A percentile compares a stretch with the other conserved stretches of the same genome.
Evolutionary conservation across 352 stramenopile genomes (phyloP).

Genomic region (Globisporangium cederbergense): DNA sequence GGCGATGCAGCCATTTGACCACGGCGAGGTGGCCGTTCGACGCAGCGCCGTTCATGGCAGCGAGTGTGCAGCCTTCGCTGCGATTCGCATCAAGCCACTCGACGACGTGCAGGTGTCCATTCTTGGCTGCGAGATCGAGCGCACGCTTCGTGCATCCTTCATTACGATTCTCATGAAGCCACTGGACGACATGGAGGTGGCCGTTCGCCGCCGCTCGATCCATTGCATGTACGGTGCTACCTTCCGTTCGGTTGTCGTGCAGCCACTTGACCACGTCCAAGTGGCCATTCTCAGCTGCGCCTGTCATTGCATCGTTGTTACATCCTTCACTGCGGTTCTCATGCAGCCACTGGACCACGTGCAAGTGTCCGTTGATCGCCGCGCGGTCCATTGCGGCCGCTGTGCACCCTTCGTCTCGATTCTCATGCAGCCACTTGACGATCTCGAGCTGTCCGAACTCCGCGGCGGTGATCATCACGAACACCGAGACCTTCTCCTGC

Average conservation of each 20-base stretch:
- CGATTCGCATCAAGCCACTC: conserved; percentile 45
- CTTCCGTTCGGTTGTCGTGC: conserved; percentile 31
- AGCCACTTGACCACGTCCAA: conserved; percentile 39
- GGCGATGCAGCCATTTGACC: conserved; percentile 46
- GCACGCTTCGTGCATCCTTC: conserved; percentile 38
- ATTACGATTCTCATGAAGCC: conserved; percentile 32
- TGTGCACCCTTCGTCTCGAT: conserved; percentile 26
- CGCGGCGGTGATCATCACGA: conserved; percentile 37
- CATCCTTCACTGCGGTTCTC: conserved; percentile 32
- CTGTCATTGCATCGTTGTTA: conserved; percentile 36
- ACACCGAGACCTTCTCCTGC: conserved; percentile 30
- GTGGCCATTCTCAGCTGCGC: conserved; percentile 30
- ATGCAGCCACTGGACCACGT: conserved; percentile 39
- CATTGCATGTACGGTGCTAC: conserved; percentile 41
- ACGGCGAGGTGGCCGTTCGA: conserved; percentile 46
- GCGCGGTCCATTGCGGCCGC: conserved; percentile 38
- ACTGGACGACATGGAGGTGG: conserved; percentile 44
- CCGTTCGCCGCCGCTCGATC: conserved; percentile 41
- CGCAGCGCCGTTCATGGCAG: conserved; percentile 45
- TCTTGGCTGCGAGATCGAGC: conserved; percentile 49
- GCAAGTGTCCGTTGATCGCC: conserved; percentile 34
- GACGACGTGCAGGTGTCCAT: conserved; percentile 47
- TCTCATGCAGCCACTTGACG: conserved; percentile 30
- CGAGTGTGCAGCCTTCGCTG: conserved; percentile 33
- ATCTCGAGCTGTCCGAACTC: conserved; percentile 30